A percentile compares a stretch with the other conserved stretches of the same genome.
phyloP scores from a whole-genome alignment of 805 yeast genomes.

The Hanseniaspora mollemarum region DNA sequence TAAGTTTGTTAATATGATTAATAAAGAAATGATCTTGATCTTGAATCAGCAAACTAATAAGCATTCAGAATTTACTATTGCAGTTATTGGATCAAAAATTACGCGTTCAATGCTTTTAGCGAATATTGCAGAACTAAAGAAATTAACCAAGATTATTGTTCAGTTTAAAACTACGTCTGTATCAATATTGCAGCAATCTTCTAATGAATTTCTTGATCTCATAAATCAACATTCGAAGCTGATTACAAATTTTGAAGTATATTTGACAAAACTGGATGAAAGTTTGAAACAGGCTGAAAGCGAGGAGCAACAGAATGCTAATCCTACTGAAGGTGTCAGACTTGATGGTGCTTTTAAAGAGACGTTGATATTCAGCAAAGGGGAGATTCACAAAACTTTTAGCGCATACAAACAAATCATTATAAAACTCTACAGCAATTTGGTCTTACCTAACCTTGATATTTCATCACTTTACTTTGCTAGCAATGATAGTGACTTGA shows the following conservation, averaged over 20 bases:
- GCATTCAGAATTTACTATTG: slow-evolving; percentile 38
- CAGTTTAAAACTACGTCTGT: slow-evolving; percentile 20
- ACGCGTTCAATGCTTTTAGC: slow-evolving; percentile 58
- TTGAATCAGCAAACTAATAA: slow-evolving; percentile 22
- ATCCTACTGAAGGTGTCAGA: slow-evolving; percentile 15
- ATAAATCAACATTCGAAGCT: slow-evolving; percentile 22
- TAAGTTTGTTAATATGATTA: slow-evolving; percentile 58
- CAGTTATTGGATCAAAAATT: slow-evolving; percentile 54
- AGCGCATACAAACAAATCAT: slow-evolving; percentile 25
- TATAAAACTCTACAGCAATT: slow-evolving; percentile 24
- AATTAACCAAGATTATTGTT: slow-evolving; percentile 19
- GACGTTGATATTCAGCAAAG: slow-evolving; percentile 45
- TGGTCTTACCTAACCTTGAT: slow-evolving; percentile 25
- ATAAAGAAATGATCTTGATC: slow-evolving; percentile 58
- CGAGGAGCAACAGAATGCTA: slow-evolving; percentile 26
- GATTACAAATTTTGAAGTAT: slow-evolving; percentile 28
- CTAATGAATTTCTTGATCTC: slow-evolving; percentile 19
- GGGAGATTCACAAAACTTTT: slow-evolving; percentile 42
- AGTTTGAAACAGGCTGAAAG: slow-evolving; percentile 19
- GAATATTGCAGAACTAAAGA: slow-evolving; percentile 54
- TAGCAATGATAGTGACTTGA: slow-evolving; percentile 25
- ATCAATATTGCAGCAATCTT: slow-evolving; percentile 24
- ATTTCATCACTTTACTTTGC: slow-evolving; percentile 27
- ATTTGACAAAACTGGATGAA: slow-evolving; percentile 33
- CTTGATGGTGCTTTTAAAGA: slow-evolving; percentile 20